These are phyloP conservation scores for Lachancea cidri DNA, from an alignment of 805 yeast genomes.

Conservation along the genomic window DNA sequence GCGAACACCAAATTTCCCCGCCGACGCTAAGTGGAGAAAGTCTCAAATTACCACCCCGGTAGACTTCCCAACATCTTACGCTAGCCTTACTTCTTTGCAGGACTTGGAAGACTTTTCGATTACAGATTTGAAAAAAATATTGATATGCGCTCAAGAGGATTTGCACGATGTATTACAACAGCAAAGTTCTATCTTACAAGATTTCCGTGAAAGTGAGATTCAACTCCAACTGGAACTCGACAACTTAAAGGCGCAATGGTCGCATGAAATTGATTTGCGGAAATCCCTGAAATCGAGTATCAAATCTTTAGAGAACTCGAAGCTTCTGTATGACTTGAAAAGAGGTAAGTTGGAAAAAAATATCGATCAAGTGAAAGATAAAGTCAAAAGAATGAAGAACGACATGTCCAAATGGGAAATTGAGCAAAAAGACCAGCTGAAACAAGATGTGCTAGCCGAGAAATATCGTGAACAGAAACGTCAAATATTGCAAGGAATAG, in stretches of 20 bases:
- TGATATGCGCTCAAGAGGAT: constrained; percentile 32
- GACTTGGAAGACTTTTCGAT: constrained; percentile 29
- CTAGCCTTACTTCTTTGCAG: constrained; percentile 24
- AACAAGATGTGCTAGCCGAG: constrained; percentile 12
- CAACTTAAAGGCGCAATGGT: constrained; percentile 29
- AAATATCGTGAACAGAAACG: constrained; percentile 12
- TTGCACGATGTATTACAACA: constrained; percentile 30
- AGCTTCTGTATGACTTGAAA: constrained; percentile 28
- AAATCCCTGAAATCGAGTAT: constrained; percentile 32
- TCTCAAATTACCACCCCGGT: constrained; percentile 6
- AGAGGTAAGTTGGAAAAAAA: constrained; percentile 26
- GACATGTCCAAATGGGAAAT: constrained; percentile 27
- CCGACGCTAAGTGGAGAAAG: constrained; percentile 13
- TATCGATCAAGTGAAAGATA: constrained; percentile 21
- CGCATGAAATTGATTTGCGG: constrained; percentile 29
- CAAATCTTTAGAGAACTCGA: constrained; percentile 31
- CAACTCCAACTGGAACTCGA: constrained; percentile 27
- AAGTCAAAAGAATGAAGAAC: constrained; percentile 24
- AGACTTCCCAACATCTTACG: constrained; percentile 17
- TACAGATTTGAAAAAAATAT: constrained; percentile 29
- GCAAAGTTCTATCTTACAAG: constrained; percentile 22
- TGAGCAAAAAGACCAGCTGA: constrained; percentile 16
- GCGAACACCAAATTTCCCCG: constrained; percentile 8
- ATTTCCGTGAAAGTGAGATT: constrained; percentile 28
- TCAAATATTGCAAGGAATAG: constrained; percentile 11